These are phyloP conservation scores for Pseudogymnoascus sp. DNA, from an alignment of 2,329 filamentous ascomycete species.

Conservation along the genomic window DNA sequence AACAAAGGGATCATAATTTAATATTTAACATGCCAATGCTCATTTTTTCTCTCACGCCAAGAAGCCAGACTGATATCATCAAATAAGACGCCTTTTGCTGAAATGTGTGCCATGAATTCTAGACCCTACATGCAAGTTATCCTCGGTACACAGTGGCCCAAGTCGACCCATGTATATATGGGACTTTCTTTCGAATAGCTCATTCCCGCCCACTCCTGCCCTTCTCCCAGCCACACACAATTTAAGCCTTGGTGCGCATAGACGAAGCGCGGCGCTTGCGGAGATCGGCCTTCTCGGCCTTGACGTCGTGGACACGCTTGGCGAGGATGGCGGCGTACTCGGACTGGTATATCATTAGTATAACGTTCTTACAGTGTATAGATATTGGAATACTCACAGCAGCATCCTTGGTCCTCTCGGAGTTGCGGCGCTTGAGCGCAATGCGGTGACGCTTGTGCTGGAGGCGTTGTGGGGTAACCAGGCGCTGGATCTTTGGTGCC, in stretches of 20 bases:
- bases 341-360: conserved; percentile 54
- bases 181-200: conserved; percentile 10
- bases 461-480: conserved; percentile 98
- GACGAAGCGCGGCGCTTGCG: conserved; percentile 97
- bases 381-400: conserved; percentile 59
- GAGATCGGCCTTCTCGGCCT: conserved; percentile 84
- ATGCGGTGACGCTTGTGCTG: conserved; percentile 99
- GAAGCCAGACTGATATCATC: conserved; percentile 6
- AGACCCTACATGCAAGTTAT: not conserved
- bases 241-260: conserved; percentile 52
- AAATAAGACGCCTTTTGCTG: conserved; percentile 7
- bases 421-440: conserved; percentile 95
- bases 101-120: conserved; percentile 12
- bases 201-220: conserved; percentile 41
- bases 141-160: conserved; percentile 1
- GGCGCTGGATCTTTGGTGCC: conserved; percentile 99
- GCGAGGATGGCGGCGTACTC: conserved; percentile 95
- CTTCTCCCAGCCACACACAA: conserved; percentile 38
- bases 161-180: conserved; percentile 1
- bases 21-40: conserved; percentile 9
- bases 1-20: conserved; percentile 7
- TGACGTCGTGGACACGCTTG: conserved; percentile 95
- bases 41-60: conserved; percentile 9
- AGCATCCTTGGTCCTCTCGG: conserved; percentile 97
- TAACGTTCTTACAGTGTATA: not conserved